Base-by-base conservation (phyloP, 176 grass and related monocot genomes). In the Musa acuminata region DNA sequence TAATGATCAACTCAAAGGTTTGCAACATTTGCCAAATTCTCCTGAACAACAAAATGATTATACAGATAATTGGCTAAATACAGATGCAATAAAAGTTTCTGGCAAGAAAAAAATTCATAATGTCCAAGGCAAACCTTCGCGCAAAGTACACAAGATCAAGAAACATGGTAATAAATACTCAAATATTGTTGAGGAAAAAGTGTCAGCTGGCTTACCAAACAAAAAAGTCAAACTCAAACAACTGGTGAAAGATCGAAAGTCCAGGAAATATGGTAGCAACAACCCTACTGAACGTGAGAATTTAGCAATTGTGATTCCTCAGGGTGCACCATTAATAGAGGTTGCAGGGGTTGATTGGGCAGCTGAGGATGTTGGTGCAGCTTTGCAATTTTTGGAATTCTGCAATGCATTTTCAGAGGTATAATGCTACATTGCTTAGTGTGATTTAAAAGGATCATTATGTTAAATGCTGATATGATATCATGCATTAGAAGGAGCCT, bases 341-440 rank as follows among this genome's bases (percentile, higher is more conserved):
- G 71, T 90, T 78, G 79, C 23, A 62, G 87, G 83, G 48, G 80
- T 74, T 35, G 71, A 90, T 62, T 62, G 89, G 84, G 74, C 76
- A 2, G 43, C 73, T 55, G 65, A 88, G 14, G 74, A 90, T 86
- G 79, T 88, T 75, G 90, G 89, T 13, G 43, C 76, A 73, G 90
- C 85, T 52, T 66, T 96, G 74, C 89, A 92, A 71, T 92, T 96
- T 69, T 23, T 82, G 49, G 83, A 92, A 57, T 96, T 96, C 77
- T 92, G 89, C 77, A 77, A 72, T 53, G 24, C 83, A 71, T 96
- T 92, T 72, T 84, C 87, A 79, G 81, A 96, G 90, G 81, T 92
- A 89, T 71, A 51, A 2, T 68, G 65, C 43, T 71, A 51, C 20
- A 65, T 26, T 26, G 10, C 23, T 13, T 43, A 8, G 2, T 10